Percentiles rank a stretch among this genome's conserved stretches.
phyloP scores from a whole-genome alignment of 1,284 basidiomycete species.

The Athelia sp. region DNA sequence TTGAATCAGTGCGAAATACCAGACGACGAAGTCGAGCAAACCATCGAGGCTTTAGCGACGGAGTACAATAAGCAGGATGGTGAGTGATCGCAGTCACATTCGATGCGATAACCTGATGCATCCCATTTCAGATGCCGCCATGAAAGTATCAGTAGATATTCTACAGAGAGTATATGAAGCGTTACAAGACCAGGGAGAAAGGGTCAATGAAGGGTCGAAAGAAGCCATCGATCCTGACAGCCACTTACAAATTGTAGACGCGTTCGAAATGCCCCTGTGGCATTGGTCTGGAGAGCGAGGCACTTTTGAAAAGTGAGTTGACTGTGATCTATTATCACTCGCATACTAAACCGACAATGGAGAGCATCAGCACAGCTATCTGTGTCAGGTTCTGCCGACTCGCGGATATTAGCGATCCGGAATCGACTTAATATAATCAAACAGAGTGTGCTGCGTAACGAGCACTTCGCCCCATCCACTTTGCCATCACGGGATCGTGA shows the following conservation, averaged over 20 bases:
- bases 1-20: slow-evolving; percentile 61
- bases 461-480: slow-evolving; percentile 94
- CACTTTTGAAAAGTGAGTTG: slow-evolving; percentile 72
- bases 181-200: slow-evolving; percentile 69
- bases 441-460: slow-evolving; percentile 87
- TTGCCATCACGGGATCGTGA: slow-evolving; percentile 71
- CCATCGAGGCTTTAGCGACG: slow-evolving; percentile 78
- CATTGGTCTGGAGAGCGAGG: slow-evolving; percentile 83
- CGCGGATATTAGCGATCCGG: slow-evolving; percentile 70
- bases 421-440: slow-evolving; percentile 85
- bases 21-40: slow-evolving; percentile 72
- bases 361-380: slow-evolving; percentile 50
- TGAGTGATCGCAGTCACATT: slow-evolving; percentile 25
- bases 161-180: slow-evolving; percentile 80
- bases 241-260: slow-evolving; percentile 82
- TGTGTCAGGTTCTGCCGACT: slow-evolving; percentile 75
- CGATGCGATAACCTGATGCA: slow-evolving; percentile 4
- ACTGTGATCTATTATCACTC: not conserved
- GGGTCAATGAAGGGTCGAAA: slow-evolving; percentile 43
- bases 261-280: slow-evolving; percentile 93
- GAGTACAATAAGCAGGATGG: slow-evolving; percentile 94
- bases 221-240: slow-evolving; percentile 79
- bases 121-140: slow-evolving; percentile 53
- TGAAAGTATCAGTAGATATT: slow-evolving; percentile 73
- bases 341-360: slow-evolving; percentile 16